A percentile compares a stretch with the other conserved stretches of the same genome.
Conservation (phyloP, 768 basidiomycete genomes). For the Amanita pseudoporphyria region DNA sequence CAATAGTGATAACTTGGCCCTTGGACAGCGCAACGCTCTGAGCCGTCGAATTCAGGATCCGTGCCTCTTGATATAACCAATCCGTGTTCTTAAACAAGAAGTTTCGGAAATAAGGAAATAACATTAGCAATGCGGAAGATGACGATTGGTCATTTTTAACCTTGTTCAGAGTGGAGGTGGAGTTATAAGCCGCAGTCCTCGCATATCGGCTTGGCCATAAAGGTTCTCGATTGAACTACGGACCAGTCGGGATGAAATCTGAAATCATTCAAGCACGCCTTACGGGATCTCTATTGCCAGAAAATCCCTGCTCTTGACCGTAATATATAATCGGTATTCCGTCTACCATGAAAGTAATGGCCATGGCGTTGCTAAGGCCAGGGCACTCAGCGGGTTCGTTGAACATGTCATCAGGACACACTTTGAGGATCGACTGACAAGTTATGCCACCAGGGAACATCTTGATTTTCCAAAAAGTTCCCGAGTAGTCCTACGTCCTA, state of each 20-base stretch:
- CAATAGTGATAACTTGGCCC: constrained; percentile 47
- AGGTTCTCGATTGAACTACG: constrained; percentile 64
- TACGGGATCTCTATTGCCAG: constrained; percentile 58
- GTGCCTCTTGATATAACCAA: constrained; percentile 43
- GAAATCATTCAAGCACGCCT: constrained; percentile 11
- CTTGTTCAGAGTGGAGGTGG: constrained; percentile 53
- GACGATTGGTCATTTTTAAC: constrained; percentile 19
- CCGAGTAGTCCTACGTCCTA: constrained; percentile 44
- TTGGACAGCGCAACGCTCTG: constrained; percentile 58
- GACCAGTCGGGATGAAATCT: constrained; percentile 1
- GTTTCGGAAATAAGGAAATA: constrained; percentile 43
- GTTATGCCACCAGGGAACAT: constrained; percentile 67
- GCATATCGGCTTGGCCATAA: constrained; percentile 63
- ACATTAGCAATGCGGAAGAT: neutral
- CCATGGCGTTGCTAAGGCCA: constrained; percentile 54
- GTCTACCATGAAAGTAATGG: constrained; percentile 67
- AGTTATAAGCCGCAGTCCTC: constrained; percentile 45
- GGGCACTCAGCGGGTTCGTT: neutral
- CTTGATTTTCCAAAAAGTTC: constrained; percentile 77
- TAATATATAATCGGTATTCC: constrained; percentile 83
- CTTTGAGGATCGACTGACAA: constrained; percentile 63
- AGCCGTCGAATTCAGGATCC: constrained; percentile 40
- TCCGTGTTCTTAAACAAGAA: constrained; percentile 45
- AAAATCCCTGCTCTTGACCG: constrained; percentile 69
- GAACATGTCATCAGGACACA: constrained; percentile 11